phyloP scores from a whole-genome alignment of 75 land plant genomes.

The Pinus taeda region DNA sequence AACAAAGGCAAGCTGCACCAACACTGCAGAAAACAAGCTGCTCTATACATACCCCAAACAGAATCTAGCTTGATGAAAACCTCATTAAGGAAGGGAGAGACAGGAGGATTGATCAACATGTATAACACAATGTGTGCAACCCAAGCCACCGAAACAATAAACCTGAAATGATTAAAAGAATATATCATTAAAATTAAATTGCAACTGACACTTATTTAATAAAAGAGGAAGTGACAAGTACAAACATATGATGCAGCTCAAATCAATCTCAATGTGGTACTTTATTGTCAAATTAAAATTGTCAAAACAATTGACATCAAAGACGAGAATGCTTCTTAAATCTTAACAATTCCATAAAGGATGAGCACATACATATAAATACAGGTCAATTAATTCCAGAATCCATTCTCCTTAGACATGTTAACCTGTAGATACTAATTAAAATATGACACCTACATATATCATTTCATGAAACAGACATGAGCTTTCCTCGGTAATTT shows the following conservation, averaged over 20 bases:
- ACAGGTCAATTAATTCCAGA: neutral
- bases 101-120: slow-evolving; percentile 81
- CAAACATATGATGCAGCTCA: neutral
- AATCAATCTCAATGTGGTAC: neutral
- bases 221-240: neutral
- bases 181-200: neutral
- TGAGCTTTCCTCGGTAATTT: neutral
- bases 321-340: neutral
- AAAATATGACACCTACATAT: no score
- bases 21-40: neutral
- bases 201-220: neutral
- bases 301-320: neutral
- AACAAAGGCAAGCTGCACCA: neutral
- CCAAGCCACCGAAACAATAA: slow-evolving; percentile 92
- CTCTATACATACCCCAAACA: slow-evolving; percentile 77
- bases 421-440: no score
- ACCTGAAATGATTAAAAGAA: slow-evolving; percentile 35
- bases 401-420: no score
- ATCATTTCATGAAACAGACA: neutral
- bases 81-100: slow-evolving; percentile 83
- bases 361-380: neutral
- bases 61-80: slow-evolving; percentile 90
- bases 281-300: neutral
- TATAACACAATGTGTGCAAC: slow-evolving; percentile 92
- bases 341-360: neutral